Conservation (phyloP, 768 basidiomycete species). For the Saitozyma sp. region DNA sequence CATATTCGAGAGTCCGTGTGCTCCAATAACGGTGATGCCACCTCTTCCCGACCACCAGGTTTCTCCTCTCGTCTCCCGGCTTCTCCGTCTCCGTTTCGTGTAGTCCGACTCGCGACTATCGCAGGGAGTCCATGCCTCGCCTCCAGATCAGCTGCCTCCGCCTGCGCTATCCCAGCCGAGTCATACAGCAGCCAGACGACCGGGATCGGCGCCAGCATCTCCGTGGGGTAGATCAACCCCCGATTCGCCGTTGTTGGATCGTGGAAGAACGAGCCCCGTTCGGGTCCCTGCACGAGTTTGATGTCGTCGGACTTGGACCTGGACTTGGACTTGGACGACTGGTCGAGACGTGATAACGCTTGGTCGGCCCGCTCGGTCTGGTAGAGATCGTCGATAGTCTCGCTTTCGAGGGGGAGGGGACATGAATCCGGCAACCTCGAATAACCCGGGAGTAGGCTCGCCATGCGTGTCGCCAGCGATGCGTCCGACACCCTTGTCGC, state of each 20-base stretch:
- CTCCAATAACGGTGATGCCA: too few species aligned
- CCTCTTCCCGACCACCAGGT: not conserved
- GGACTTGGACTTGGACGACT: not conserved
- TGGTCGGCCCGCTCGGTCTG: slow-evolving; percentile 63
- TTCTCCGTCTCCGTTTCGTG: not conserved
- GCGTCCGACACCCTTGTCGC: slow-evolving; percentile 12
- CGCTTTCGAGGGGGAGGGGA: slow-evolving; percentile 61
- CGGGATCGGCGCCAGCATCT: slow-evolving; percentile 72
- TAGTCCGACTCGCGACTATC: slow-evolving; percentile 55
- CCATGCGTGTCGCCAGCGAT: slow-evolving; percentile 19
- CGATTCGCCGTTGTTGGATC: slow-evolving; percentile 77
- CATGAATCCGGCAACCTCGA: slow-evolving; percentile 48
- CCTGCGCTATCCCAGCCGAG: slow-evolving; percentile 65
- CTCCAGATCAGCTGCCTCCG: slow-evolving; percentile 73
- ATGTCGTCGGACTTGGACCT: slow-evolving; percentile 5
- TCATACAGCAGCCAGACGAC: slow-evolving; percentile 86
- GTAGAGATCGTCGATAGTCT: slow-evolving; percentile 75
- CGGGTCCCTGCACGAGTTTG: slow-evolving; percentile 35
- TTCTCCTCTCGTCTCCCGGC: not conserved
- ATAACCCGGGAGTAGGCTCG: slow-evolving; percentile 67
- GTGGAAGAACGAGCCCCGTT: slow-evolving; percentile 67
- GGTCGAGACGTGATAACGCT: too few species aligned
- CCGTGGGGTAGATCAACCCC: slow-evolving; percentile 76
- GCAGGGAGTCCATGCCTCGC: slow-evolving; percentile 71
- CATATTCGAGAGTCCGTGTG: too few species aligned